These are phyloP conservation scores for Umbilicus rupestris DNA, from an alignment of 164 flowering plant genomes.

Conservation along the genomic window DNA sequence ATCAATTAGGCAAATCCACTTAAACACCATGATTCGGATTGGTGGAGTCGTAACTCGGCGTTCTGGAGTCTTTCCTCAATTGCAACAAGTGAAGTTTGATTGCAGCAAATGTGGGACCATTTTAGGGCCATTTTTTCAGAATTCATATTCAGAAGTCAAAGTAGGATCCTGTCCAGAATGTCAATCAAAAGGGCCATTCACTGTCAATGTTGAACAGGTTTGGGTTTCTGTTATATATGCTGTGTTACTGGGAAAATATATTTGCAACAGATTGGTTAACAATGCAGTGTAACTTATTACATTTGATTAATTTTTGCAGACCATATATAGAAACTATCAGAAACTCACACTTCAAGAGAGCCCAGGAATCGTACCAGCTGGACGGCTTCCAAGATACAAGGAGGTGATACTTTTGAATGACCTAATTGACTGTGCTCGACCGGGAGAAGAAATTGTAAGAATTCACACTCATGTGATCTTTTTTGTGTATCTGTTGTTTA, in stretches of 20 bases:
- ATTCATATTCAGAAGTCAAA: conserved; percentile 91
- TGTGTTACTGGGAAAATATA: neutral
- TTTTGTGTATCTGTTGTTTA: conserved; percentile 2
- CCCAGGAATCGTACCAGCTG: conserved; percentile 23
- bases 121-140: conserved; percentile 94
- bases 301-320: conserved; percentile 3
- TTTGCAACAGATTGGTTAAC: neutral
- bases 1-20: conserved; percentile 74
- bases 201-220: conserved; percentile 93
- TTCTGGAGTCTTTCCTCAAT: conserved; percentile 94
- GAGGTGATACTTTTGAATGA: conserved; percentile 96
- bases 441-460: conserved; percentile 91
- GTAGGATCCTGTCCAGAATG: conserved; percentile 99
- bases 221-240: neutral
- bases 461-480: conserved; percentile 6
- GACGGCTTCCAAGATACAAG: conserved; percentile 27
- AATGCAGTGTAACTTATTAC: neutral
- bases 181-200: conserved; percentile 98
- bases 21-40: conserved; percentile 96
- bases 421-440: conserved; percentile 97
- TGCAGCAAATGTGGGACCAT: conserved; percentile 27
- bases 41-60: conserved; percentile 97
- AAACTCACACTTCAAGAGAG: conserved; percentile 90
- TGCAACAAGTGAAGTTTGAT: conserved; percentile 20
- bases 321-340: conserved; percentile 15